Conservation (phyloP, 495 filamentous ascomycete species). For the Tuber microsphaerosporum region DNA sequence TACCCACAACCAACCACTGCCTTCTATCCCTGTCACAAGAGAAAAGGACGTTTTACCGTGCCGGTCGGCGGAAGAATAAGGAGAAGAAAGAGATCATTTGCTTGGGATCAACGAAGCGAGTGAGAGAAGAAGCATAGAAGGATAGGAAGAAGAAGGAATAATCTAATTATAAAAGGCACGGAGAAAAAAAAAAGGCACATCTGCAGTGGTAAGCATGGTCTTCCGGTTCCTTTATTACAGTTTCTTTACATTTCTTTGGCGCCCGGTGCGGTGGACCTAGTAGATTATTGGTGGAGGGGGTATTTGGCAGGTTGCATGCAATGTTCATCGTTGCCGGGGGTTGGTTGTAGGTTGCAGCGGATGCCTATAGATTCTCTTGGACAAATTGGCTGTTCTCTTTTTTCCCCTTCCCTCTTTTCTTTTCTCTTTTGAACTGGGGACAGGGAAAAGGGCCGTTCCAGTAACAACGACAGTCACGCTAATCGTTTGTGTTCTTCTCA, state of each 20-base stretch:
- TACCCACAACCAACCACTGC: neutral
- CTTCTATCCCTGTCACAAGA: neutral
- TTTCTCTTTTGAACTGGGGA: slow-evolving; percentile 10
- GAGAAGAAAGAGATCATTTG: neutral
- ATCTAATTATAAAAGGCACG: slow-evolving; percentile 15
- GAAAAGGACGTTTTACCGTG: neutral
- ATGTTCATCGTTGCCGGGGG: slow-evolving; percentile 20
- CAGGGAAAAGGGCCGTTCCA: slow-evolving; percentile 28
- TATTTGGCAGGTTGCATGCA: slow-evolving; percentile 24
- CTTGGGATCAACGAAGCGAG: slow-evolving; percentile 7
- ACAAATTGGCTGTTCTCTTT: slow-evolving; percentile 3
- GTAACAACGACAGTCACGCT: slow-evolving; percentile 23
- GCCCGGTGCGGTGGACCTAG: slow-evolving; percentile 13
- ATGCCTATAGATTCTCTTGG: neutral
- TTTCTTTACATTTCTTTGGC: slow-evolving; percentile 27
- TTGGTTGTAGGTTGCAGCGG: neutral
- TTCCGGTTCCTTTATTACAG: neutral
- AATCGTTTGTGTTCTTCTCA: slow-evolving; percentile 6
- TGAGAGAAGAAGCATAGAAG: slow-evolving; percentile 11
- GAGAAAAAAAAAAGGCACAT: slow-evolving; percentile 15
- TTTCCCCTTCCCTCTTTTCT: neutral
- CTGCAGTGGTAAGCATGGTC: slow-evolving; percentile 7
- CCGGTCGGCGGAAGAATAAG: slow-evolving; percentile 19
- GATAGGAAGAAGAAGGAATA: slow-evolving; percentile 17
- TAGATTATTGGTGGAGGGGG: slow-evolving; percentile 18